phyloP scores from a whole-genome alignment of 2,329 filamentous ascomycete genomes.

The Stemphylium beticola region DNA sequence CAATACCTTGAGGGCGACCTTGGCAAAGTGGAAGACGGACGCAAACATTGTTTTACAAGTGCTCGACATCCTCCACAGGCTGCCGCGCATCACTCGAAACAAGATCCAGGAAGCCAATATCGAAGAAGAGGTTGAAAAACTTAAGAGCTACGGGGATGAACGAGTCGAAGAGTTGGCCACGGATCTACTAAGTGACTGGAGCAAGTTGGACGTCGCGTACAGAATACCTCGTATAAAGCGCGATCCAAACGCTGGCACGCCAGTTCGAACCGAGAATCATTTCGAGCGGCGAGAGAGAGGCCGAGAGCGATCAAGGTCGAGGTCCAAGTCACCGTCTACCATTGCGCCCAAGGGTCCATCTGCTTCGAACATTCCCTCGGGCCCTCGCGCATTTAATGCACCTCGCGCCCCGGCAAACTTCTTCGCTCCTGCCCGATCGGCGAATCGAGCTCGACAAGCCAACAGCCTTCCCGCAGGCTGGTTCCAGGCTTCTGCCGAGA shows the following conservation, averaged over 20 bases:
- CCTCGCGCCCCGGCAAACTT: conserved; percentile 58
- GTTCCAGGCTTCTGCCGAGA: conserved; percentile 72
- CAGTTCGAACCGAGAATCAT: conserved; percentile 58
- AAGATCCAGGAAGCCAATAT: conserved; percentile 98
- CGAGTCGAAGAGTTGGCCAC: conserved; percentile 75
- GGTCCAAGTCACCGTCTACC: conserved; percentile 55
- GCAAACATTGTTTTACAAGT: conserved; percentile 88
- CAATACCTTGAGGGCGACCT: conserved; percentile 85
- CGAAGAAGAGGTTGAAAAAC: conserved; percentile 75
- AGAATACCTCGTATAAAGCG: conserved; percentile 90
- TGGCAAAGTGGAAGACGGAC: conserved; percentile 87
- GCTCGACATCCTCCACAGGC: conserved; percentile 83
- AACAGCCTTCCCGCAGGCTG: conserved; percentile 78
- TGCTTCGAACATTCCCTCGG: conserved; percentile 49
- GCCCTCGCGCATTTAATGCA: conserved; percentile 60
- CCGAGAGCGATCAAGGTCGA: conserved; percentile 56
- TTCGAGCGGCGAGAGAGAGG: conserved; percentile 63
- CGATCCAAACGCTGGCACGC: conserved; percentile 66
- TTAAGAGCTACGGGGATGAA: conserved; percentile 73
- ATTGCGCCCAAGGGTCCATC: conserved; percentile 49
- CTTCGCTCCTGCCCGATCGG: conserved; percentile 60
- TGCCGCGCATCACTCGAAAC: conserved; percentile 91
- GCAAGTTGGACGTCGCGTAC: conserved; percentile 86
- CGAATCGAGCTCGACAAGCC: conserved; percentile 60
- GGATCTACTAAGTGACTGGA: conserved; percentile 81